A percentile compares a stretch with the other conserved stretches of the same genome.
phyloP scores from a whole-genome alignment of 1,284 basidiomycete genomes.

The Sporisorium iseilematis-ciliati region DNA sequence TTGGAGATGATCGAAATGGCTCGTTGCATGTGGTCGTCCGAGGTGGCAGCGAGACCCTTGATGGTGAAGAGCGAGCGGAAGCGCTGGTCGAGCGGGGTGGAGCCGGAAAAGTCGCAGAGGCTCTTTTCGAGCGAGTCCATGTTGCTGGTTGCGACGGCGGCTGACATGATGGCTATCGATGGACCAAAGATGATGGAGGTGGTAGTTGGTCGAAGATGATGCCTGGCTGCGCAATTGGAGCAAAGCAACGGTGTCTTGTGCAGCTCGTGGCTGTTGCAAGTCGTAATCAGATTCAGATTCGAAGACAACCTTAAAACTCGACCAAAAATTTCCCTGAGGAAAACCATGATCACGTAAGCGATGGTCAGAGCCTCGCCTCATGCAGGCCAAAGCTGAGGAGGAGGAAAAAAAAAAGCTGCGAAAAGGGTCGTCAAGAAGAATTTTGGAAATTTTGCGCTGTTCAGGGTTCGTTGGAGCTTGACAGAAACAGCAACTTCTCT shows the following conservation, averaged over 20 bases:
- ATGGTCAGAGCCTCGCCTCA: slow-evolving; percentile 32
- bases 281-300: slow-evolving; percentile 36
- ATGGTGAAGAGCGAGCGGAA: slow-evolving; percentile 94
- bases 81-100: slow-evolving; percentile 84
- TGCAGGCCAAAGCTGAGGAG: slow-evolving; percentile 5
- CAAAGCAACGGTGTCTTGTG: too few relatives aligned
- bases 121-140: slow-evolving; percentile 55
- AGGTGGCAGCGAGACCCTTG: slow-evolving; percentile 77
- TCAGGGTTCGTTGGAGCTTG: slow-evolving; percentile 2
- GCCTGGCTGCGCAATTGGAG: too few relatives aligned
- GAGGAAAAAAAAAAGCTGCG: slow-evolving; percentile 13
- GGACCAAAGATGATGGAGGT: neutral
- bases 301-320: slow-evolving; percentile 16
- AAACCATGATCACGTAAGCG: slow-evolving; percentile 22
- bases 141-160: slow-evolving; percentile 27
- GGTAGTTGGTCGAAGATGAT: neutral
- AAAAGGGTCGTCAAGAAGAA: slow-evolving; percentile 45
- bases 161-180: slow-evolving; percentile 21
- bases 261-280: neutral
- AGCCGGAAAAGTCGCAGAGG: slow-evolving; percentile 72
- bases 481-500: slow-evolving; percentile 5
- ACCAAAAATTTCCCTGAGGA: slow-evolving; percentile 7
- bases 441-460: slow-evolving; percentile 34
- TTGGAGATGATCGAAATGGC: slow-evolving; percentile 87
- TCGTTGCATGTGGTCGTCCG: slow-evolving; percentile 51